A percentile compares a stretch with the other conserved stretches of the same genome.
Evolutionary conservation across 306 rosid genomes (phyloP).

Genomic region (Arachis hypogaea): DNA sequence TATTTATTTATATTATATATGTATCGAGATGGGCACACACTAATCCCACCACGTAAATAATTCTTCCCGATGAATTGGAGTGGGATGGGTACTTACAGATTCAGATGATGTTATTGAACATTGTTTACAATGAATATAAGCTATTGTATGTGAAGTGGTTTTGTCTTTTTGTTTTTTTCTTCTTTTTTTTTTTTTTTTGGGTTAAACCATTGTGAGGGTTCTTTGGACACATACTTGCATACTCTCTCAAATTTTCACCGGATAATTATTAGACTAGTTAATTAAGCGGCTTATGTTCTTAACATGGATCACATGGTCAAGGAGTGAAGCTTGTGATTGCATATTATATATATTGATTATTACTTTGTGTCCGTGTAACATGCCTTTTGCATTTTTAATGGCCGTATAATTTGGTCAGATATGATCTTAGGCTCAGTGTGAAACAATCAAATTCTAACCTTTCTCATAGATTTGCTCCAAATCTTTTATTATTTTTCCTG

Average conservation of each 20-base stretch:
- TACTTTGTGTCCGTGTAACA: slow-evolving; percentile 20
- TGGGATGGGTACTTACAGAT: no score
- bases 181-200: neutral
- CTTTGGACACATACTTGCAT: no score
- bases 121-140: no score
- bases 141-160: no score
- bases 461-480: slow-evolving; percentile 40
- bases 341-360: slow-evolving; percentile 27
- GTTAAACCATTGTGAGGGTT: no score
- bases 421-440: slow-evolving; percentile 29
- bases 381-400: slow-evolving; percentile 36
- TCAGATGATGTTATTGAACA: no score
- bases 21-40: no score
- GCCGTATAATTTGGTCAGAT: slow-evolving; percentile 27
- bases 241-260: slow-evolving; percentile 8
- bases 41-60: no score
- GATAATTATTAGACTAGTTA: slow-evolving; percentile 9
- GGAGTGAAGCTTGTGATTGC: neutral
- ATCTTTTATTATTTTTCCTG: slow-evolving; percentile 27
- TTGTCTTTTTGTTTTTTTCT: neutral
- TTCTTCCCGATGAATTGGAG: no score
- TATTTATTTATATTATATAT: no score
- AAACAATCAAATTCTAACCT: slow-evolving; percentile 23
- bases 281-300: slow-evolving; percentile 28
- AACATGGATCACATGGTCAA: slow-evolving; percentile 37